These are phyloP conservation scores for Quercus phellos DNA, from an alignment of 331 rosid species.

Conservation along the genomic window DNA sequence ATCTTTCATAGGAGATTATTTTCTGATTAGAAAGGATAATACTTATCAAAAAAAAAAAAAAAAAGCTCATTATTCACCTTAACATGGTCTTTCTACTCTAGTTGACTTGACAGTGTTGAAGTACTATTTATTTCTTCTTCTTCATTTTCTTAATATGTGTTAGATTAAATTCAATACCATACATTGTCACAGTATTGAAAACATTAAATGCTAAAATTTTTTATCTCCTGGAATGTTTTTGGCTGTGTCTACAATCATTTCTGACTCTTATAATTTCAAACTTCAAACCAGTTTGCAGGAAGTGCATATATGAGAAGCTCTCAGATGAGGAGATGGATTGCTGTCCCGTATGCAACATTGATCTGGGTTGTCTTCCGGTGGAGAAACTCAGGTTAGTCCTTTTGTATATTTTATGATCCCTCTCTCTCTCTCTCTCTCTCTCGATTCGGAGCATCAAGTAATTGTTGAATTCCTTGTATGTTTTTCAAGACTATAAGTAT, in stretches of 20 bases:
- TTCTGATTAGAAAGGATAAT: background rate
- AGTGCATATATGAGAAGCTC: conserved; percentile 73
- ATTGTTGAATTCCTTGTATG: background rate
- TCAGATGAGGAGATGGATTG: conserved; percentile 79
- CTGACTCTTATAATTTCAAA: conserved; percentile 23
- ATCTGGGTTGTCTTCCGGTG: conserved; percentile 78
- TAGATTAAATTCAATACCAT: background rate
- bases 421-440: background rate
- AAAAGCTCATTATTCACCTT: background rate
- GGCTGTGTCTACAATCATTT: conserved; percentile 12
- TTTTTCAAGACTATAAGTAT: background rate
- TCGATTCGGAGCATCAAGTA: background rate
- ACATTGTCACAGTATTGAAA: background rate
- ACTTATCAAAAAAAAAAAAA: no score
- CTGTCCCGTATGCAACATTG: conserved; percentile 88
- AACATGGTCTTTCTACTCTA: background rate
- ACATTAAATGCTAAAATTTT: background rate
- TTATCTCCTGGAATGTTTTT: background rate
- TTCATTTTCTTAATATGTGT: background rate
- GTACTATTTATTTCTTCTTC: background rate
- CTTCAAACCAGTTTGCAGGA: conserved; percentile 78
- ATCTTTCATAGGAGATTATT: background rate
- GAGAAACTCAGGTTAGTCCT: conserved; percentile 77
- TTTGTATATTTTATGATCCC: background rate
- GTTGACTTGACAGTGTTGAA: background rate